A percentile compares a stretch with the other conserved stretches of the same genome.
phyloP scores from a whole-genome alignment of 2,329 filamentous ascomycete genomes.

The Penicillium sp. region DNA sequence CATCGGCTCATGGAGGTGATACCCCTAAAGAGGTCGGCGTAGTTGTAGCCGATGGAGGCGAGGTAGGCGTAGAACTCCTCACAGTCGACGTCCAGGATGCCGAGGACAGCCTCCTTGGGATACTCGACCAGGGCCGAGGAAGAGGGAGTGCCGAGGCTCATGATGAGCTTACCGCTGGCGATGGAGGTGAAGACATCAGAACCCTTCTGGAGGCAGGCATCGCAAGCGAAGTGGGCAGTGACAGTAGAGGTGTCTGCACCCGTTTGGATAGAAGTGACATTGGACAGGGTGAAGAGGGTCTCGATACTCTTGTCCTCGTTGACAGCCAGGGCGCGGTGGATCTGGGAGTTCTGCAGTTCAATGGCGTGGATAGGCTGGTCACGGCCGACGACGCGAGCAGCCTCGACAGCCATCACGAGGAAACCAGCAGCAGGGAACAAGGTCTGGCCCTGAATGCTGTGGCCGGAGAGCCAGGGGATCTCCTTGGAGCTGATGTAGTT shows the following conservation, averaged over 20 bases:
- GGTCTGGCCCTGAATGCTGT: slow-evolving; percentile 33
- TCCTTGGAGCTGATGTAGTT: slow-evolving; percentile 44
- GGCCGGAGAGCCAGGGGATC: slow-evolving; percentile 49
- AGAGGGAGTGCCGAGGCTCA: neutral
- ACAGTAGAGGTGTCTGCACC: neutral
- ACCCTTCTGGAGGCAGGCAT: neutral
- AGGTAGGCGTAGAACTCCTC: neutral
- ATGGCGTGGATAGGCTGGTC: neutral
- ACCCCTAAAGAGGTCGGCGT: neutral
- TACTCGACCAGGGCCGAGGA: neutral
- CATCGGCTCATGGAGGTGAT: neutral
- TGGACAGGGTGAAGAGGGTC: neutral
- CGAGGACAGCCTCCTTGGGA: neutral
- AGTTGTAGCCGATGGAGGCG: neutral
- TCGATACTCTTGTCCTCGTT: neutral
- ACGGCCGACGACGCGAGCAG: slow-evolving; percentile 3
- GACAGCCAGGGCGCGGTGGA: neutral
- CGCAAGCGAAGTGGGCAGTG: neutral
- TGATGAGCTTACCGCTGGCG: neutral
- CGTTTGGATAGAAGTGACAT: neutral
- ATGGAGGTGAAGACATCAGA: neutral
- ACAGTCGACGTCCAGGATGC: neutral
- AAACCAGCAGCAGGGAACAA: slow-evolving; percentile 20
- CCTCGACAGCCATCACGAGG: slow-evolving; percentile 23
- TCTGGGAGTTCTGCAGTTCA: neutral